phyloP scores from a whole-genome alignment of 352 stramenopile genomes.

The Globisporangium irregulare region DNA sequence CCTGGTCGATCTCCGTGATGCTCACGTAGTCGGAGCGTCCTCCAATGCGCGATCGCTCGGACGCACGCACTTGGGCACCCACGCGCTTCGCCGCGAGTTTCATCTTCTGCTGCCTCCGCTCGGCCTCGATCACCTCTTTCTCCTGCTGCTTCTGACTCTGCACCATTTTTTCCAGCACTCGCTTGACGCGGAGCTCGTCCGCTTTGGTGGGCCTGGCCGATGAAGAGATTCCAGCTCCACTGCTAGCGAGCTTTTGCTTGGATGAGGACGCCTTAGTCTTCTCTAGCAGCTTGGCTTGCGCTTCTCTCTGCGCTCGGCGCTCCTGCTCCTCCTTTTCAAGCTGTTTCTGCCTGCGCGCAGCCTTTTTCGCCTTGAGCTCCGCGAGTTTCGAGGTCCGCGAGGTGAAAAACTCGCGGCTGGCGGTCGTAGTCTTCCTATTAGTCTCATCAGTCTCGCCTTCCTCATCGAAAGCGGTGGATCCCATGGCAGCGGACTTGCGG shows the following conservation, averaged over 20 bases:
- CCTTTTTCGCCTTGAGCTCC: slow-evolving; percentile 43
- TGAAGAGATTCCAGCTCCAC: not conserved
- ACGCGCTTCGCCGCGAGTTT: slow-evolving; percentile 52
- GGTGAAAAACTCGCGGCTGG: slow-evolving; percentile 45
- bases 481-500: not conserved
- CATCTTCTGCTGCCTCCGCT: slow-evolving; percentile 31
- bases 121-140: slow-evolving; percentile 23
- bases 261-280: slow-evolving; percentile 18
- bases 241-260: slow-evolving; percentile 7
- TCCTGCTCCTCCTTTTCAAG: slow-evolving; percentile 36
- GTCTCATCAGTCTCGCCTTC: not conserved
- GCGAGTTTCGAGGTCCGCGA: slow-evolving; percentile 37
- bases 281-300: slow-evolving; percentile 38
- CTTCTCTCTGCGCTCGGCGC: slow-evolving; percentile 21
- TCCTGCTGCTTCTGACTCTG: slow-evolving; percentile 40
- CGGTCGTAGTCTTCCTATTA: not conserved
- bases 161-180: slow-evolving; percentile 30
- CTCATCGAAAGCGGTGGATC: not conserved
- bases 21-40: slow-evolving; percentile 41
- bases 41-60: slow-evolving; percentile 41
- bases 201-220: slow-evolving; percentile 39
- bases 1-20: slow-evolving; percentile 31
- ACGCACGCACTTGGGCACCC: slow-evolving; percentile 48
- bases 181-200: slow-evolving; percentile 52
- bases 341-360: slow-evolving; percentile 39